Percentiles rank a stretch among this genome's conserved stretches.
Conservation (phyloP, 164 flowering plant genomes). For the Nymphaea colorata region DNA sequence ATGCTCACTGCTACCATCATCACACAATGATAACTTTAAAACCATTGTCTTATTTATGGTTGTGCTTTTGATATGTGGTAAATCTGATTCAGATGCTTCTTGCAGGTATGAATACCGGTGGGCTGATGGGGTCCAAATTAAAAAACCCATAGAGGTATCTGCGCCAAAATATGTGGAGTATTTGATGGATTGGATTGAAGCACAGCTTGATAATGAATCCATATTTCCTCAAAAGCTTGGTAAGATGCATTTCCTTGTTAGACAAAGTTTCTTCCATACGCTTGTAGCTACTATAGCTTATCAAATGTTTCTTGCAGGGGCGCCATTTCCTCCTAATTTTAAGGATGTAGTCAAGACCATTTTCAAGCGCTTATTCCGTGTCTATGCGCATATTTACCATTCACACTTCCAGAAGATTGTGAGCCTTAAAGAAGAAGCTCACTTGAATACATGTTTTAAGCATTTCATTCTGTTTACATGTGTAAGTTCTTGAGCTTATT, state of each 20-base stretch:
- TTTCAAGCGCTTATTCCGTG: conserved; percentile 11
- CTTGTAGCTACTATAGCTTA: neutral
- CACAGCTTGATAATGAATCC: conserved; percentile 86
- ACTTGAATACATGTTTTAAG: conserved; percentile 16
- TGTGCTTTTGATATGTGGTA: neutral
- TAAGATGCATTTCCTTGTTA: conserved; percentile 14
- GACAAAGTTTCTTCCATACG: neutral
- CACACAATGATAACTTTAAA: no score
- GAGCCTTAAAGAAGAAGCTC: conserved; percentile 12
- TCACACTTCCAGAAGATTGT: conserved; percentile 15
- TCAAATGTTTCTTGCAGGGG: conserved; percentile 5
- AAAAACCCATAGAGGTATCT: conserved; percentile 94
- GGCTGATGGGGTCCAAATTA: conserved; percentile 94
- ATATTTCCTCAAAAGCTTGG: conserved; percentile 95
- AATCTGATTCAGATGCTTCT: conserved; percentile 7
- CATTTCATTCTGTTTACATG: conserved; percentile 13
- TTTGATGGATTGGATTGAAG: conserved; percentile 94
- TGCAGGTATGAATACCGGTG: conserved; percentile 91
- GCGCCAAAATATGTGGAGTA: conserved; percentile 98
- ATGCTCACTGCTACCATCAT: no score
- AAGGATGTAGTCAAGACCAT: conserved; percentile 10
- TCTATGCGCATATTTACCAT: conserved; percentile 13
- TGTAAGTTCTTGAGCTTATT: conserved; percentile 5
- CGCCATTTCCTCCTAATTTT: conserved; percentile 14
- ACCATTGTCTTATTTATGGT: no score